Evolutionary conservation across 208 protist genomes (phyloP), one percentile per base, ranked within the genome.

Genomic region (Wallacemonas rigidus): DNA sequence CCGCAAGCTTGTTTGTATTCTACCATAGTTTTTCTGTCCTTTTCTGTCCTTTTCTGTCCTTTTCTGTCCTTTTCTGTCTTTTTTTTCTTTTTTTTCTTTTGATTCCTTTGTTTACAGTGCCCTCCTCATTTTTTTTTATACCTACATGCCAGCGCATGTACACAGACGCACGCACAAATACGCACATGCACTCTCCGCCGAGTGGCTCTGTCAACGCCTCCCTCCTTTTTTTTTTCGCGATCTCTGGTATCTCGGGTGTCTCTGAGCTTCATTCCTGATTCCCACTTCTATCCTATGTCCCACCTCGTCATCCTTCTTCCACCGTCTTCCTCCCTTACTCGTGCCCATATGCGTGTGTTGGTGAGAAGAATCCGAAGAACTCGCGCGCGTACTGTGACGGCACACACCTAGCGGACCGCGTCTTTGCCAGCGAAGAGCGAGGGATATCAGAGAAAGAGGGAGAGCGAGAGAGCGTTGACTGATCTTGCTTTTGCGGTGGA

Each of bases 21-120:
- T n/a, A n/a, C 45, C 5, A 11, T 50, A 50, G 45, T 50, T 50
- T 50, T 50, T 50, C 11, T 50, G 11, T 50, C 11, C 45, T 50
- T 50, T 50, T 50, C 11, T 50, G 45, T 50, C 7, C 45, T 50
- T 50, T 50, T 50, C 7, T 56, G 14, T 61, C n/a, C 57, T 36
- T 63, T 77, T 47, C 2, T 56, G 69, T 64, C 55, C 71, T 55
- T 69, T 36, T 35, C 35, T 72, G 17, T 72, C 43, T 9, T 63
- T 61, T 50, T 51, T 69, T 69, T 56, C 11, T 48, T 14, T 26
- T 69, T 47, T 67, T 67, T 60, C 9, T 1, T 1, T 74, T 1
- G 6, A 41, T 61, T 55, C 12, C 6, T 63, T 39, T 68, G 57
- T n/a, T 58, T 65, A 15, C 39, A 40, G 36, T 67, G 36, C 3